These are phyloP conservation scores for Tetraselmis chui DNA, from an alignment of 139 green algal species.

Conservation along the genomic window DNA sequence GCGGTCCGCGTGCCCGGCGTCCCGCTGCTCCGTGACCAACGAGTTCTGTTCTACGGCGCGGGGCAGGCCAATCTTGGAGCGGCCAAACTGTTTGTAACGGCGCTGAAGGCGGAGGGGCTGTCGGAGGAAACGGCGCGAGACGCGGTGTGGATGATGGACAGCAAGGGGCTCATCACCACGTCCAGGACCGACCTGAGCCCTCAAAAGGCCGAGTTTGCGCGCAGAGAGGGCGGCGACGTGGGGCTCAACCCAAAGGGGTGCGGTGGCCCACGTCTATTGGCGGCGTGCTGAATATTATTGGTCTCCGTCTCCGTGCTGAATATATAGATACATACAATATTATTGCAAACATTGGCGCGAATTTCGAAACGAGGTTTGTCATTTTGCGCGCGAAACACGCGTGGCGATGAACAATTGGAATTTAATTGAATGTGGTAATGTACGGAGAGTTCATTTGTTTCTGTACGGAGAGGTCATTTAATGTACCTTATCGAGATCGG, in stretches of 20 bases:
- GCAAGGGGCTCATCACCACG: constrained; percentile 12
- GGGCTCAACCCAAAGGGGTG: neutral
- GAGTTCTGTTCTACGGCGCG: constrained; percentile 58
- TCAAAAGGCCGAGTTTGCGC: constrained; percentile 37
- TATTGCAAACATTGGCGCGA: too few species aligned
- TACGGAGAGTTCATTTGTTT: too few species aligned
- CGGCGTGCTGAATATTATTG: too few species aligned
- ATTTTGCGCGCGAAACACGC: too few species aligned
- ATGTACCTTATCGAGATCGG: too few species aligned
- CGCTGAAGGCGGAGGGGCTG: constrained; percentile 26
- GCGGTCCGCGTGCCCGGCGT: constrained; percentile 20
- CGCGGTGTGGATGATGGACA: constrained; percentile 31
- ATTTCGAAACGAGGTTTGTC: too few species aligned
- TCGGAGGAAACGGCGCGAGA: constrained; percentile 10
- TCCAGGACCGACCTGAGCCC: constrained; percentile 15
- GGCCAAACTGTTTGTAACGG: constrained; percentile 30
- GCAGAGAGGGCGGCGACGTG: neutral
- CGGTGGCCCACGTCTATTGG: too few species aligned
- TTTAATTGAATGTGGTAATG: too few species aligned
- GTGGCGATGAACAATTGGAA: too few species aligned
- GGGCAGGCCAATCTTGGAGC: constrained; percentile 52
- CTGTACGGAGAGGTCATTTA: too few species aligned
- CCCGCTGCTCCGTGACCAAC: constrained; percentile 26
- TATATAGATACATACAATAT: too few species aligned
- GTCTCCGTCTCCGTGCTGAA: too few species aligned